Percentiles rank a stretch among this genome's conserved stretches.
Conservation (phyloP, 2,329 filamentous ascomycete species). For the Microcyclospora pomicola region DNA sequence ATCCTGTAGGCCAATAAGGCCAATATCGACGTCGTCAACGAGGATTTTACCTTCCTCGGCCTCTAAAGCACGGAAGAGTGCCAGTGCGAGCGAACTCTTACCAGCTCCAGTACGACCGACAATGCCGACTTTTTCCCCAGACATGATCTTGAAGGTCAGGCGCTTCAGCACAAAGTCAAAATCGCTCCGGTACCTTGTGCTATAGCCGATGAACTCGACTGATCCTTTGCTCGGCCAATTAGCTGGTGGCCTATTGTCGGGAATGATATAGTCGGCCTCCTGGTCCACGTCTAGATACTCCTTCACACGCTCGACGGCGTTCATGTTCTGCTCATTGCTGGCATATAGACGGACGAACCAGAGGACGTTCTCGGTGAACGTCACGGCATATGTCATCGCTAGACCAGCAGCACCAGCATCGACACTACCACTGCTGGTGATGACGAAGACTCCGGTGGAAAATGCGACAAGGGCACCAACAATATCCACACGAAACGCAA, state of each 20-base stretch:
- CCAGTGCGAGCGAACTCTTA: conserved; percentile 87
- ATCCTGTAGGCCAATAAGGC: conserved; percentile 80
- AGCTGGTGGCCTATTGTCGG: conserved; percentile 59
- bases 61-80: conserved; percentile 85
- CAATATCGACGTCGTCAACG: conserved; percentile 84
- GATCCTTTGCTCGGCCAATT: conserved; percentile 78
- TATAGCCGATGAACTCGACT: conserved; percentile 80
- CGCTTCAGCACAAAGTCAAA: conserved; percentile 74
- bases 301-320: conserved; percentile 92
- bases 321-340: conserved; percentile 98
- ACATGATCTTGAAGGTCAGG: conserved; percentile 72
- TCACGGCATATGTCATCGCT: conserved; percentile 88
- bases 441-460: conserved; percentile 83
- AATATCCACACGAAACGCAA: conserved; percentile 80
- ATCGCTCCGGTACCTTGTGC: conserved; percentile 75
- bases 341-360: conserved; percentile 94
- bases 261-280: conserved; percentile 66
- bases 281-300: conserved; percentile 95
- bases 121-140: conserved; percentile 87
- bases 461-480: conserved; percentile 86
- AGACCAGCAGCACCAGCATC: conserved; percentile 87
- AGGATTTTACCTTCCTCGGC: conserved; percentile 79
- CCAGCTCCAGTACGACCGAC: conserved; percentile 91
- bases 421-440: conserved; percentile 66
- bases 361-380: conserved; percentile 90